Evolutionary conservation across 2,329 filamentous ascomycete species (phyloP), one percentile per base, ranked within the genome.

Genomic region (Aspergillus fijiensis): DNA sequence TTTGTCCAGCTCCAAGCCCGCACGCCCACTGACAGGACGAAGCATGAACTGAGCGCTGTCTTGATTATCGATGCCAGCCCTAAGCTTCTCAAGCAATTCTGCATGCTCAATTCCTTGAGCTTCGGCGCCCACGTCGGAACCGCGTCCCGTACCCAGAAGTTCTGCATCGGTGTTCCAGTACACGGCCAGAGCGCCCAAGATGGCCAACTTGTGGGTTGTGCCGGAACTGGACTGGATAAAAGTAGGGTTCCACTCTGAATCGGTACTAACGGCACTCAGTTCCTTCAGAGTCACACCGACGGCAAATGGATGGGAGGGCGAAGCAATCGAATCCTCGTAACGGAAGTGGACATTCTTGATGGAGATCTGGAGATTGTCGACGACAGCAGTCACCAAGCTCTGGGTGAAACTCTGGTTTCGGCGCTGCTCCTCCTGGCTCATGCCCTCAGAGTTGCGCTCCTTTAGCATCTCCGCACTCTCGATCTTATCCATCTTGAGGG

Each of bases 331-430:
- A 77, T 99, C 95, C 77, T 99, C 95, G 77, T 99, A 99, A 69
- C 95, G 91, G 65, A 99, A 86, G 75, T 99, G 95, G 61, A 99
- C 96, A 74, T 98, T 99, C 82, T 96, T 98, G 76, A 99, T 88
- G 25, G 90, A 95, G 69, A 99, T 91, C 76, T 99, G 95, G 47
- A 99, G 83, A 72, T 99, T 99, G 82, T 99, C 95, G 72, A 98
- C 92, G 71, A 99, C 96, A 69, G 96, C 96, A 42, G 94, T 96
- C 51, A 94, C 88, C 67, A 99, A 79, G 74, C 93, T 98, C 69
- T 96, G 89, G 4, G 93, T 97, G 72, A 99, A 99, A 76, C 92
- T 97, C 81, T 99, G 94, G 74, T 91, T 97, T 79, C 96, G 96
- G 77, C 96, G 90, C 76, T 98, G 91, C 74, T 99, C 95, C 74